Evolutionary conservation across 2,329 filamentous ascomycete genomes (phyloP).

Genomic region (Pyrenochaeta sp.): DNA sequence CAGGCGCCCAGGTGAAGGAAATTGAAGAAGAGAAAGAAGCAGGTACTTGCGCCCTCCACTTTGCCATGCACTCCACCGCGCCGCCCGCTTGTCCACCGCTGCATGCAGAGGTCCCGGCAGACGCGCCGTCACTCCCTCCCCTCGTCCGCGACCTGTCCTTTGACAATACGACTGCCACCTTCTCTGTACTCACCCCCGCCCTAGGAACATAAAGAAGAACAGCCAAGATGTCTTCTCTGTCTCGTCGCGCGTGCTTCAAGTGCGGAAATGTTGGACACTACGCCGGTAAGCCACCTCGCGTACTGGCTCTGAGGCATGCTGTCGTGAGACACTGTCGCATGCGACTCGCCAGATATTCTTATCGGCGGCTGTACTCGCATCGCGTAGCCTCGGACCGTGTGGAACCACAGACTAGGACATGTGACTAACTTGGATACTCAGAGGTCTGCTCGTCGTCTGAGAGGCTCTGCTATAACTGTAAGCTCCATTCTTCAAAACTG

Average conservation of each 20-base stretch:
- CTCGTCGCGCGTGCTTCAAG: conserved; percentile 62
- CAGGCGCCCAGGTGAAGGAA: conserved; percentile 43
- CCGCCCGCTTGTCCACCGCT: conserved; percentile 6
- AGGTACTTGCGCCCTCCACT: conserved; percentile 31
- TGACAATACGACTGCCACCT: conserved; percentile 14
- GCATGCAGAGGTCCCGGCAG: conserved; percentile 25
- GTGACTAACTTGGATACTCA: conserved; percentile 43
- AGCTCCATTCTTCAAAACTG: conserved; percentile 45
- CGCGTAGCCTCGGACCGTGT: conserved; percentile 25
- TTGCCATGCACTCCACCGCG: conserved; percentile 4
- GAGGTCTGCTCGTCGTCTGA: conserved; percentile 98
- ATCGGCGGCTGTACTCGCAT: conserved; percentile 17
- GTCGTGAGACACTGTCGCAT: conserved; percentile 24
- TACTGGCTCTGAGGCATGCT: conserved; percentile 23
- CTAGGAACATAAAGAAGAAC: conserved; percentile 41
- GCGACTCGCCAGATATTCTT: conserved; percentile 17
- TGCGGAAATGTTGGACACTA: conserved; percentile 63
- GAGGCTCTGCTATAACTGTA: conserved; percentile 99
- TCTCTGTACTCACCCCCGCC: conserved; percentile 25
- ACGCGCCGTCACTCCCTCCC: conserved; percentile 27
- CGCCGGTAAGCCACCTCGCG: conserved; percentile 51
- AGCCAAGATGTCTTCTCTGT: conserved; percentile 60
- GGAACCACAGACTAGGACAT: conserved; percentile 4
- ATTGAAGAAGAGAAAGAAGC: conserved; percentile 34
- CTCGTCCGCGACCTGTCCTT: conserved; percentile 21